Evolutionary conservation across 306 rosid species (phyloP), one percentile per base, ranked within the genome.

Genomic region (Begonia fuchsioides): DNA sequence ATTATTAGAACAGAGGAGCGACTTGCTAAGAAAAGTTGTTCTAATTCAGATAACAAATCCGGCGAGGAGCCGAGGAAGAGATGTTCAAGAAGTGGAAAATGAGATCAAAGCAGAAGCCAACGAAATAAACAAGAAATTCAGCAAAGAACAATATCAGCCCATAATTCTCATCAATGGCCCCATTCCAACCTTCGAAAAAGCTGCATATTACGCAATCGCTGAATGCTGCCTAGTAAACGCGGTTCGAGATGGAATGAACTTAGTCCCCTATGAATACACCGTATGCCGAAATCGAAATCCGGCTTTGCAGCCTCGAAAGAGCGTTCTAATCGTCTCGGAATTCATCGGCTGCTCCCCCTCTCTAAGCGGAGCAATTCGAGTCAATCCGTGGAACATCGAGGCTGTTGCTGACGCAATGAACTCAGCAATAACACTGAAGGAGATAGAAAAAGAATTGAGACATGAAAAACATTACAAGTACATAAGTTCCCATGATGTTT

Each of bases 261-360:
- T 87, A 43, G 88, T 80, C 13, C 96, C 96, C 6, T 87, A 80
- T 71, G 78, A 87, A 60, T 87, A 87, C 43, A 68, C 77, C 57
- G 77, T 78, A 56, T 77, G 87, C 68, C 74, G 96, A 61, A 79
- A 87, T 66, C 79, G 82, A 2, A 40, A 14, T 14, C 13, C 57
- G 16, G 47, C 26, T 39, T 26, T 26, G 35, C 53, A 70, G 53
- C 68, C 78, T 50, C 68, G 63, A 2, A 69, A 90, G 43, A 78
- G 94, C 71, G 69, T 80, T 87, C 78, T 87, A 38, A 94, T 87
- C 45, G 93, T 83, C 51, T 87, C 96, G 17, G 94, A 87, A 69
- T 87, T 83, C 55, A 76, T 83, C 61, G 94, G 96, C 47, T 83
- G 94, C 61, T 83, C 94, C 40, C 94, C 92, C 32, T 83, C 96